Evolutionary conservation across 805 yeast genomes (phyloP), one percentile per base, ranked within the genome.

Genomic region (Ogataea haglerorum): DNA sequence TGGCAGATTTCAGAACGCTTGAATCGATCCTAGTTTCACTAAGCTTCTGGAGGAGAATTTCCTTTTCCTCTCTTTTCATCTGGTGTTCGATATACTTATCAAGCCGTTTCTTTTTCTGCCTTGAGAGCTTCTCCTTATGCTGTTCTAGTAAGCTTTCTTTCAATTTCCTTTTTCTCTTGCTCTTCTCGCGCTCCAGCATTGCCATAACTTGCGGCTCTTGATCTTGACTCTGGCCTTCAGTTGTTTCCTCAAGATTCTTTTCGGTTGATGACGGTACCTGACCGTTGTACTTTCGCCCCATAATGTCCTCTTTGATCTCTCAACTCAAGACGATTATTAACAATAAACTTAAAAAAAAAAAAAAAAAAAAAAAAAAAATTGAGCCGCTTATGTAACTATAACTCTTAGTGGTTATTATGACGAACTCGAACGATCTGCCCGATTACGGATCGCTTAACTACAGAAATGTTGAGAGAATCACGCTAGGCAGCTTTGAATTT

Each of bases 81-180:
- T 89, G 96, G 64, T 86, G 95, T 43, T 89, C 95, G 27, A 91
- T 88, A 61, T 88, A 91, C 62, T 91, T 91, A 47, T 91, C 97
- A 31, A 91, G 65, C 43, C 98, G 67, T 66, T 85, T 75, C 70
- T 72, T 76, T 68, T 91, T 84, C 35, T 82, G 74, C 36, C 78
- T 68, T 0, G 90, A 79, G 26, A 85, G 62, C 56, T 88, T 88
- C 44, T 86, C 91, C 40, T 75, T 68, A 40, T 72, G 73, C 31
- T 86, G 82, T 19, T 71, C 61, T 41, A 84, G 68, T 6, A 80
- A 61, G 19, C 77, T 73, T 44, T 80, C 74, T 40, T 69, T 77
- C 34, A 90, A 57, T 47, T 75, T 76, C 36, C 91, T 65, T 58
- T 85, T 86, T 47, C 85, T 73, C 31, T 73, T 75, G 22, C 63